A percentile compares a stretch with the other conserved stretches of the same genome.
Conservation (phyloP, 345 rosid species). For the Populus simonii region DNA sequence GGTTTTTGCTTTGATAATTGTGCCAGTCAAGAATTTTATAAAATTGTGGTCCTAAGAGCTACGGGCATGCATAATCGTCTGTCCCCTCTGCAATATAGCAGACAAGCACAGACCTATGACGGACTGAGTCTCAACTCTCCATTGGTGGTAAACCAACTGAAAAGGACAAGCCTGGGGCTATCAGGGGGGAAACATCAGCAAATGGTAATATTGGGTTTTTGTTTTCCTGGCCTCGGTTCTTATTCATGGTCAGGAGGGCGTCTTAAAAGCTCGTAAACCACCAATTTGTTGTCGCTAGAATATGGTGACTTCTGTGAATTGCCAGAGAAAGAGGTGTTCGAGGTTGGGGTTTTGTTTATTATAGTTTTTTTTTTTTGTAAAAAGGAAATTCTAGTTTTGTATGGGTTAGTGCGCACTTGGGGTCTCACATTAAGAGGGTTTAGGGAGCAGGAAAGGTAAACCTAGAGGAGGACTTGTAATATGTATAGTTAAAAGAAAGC, state of each 20-base stretch:
- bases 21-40: not conserved
- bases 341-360: not conserved
- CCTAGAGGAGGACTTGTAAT: slow-evolving; percentile 4
- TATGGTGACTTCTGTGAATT: not conserved
- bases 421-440: not conserved
- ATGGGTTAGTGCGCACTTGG: not conserved
- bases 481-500: slow-evolving; percentile 6
- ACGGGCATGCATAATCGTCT: not conserved
- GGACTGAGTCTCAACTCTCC: not conserved
- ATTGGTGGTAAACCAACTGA: not conserved
- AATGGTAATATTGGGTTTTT: not conserved
- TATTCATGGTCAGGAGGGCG: not conserved
- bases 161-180: not conserved
- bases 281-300: not conserved
- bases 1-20: not conserved
- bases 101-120: not conserved
- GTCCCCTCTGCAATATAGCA: not conserved
- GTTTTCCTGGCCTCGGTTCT: not conserved
- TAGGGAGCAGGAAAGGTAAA: not conserved
- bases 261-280: not conserved
- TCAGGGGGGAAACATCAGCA: not conserved
- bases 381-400: not conserved
- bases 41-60: slow-evolving; percentile 1
- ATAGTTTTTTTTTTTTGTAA: not conserved
- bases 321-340: not conserved